Evolutionary conservation across 2,329 filamentous ascomycete genomes (phyloP), one percentile per base, ranked within the genome.

Genomic region (Colletotrichum sp.): DNA sequence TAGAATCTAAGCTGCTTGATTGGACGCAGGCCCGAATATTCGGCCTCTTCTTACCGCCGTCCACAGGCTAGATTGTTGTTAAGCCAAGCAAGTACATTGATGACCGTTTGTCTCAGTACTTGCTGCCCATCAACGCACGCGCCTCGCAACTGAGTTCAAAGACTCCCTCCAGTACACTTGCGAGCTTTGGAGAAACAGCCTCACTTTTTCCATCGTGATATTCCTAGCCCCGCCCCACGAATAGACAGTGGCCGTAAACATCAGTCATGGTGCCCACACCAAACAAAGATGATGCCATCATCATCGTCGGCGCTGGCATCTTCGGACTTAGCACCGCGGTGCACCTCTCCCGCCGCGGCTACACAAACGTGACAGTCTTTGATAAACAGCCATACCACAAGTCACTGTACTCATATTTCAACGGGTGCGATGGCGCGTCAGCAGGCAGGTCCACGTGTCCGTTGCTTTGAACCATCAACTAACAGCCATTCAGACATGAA

Each of bases 341-440:
- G 22, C 78, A 82, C 58, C 77, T 83, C 56, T 75, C 78, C 3
- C 80, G 82, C 64, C 79, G 85, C 13, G 89, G 88, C 5, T 90
- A 89, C 78, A 82, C 25, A 8, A 83, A 87, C 74, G 82, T 90
- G 30, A 89, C 84, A 10, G 84, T 90, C 13, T 83, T 90, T 39
- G 89, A 91, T 78, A 84, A 84, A 76, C 86, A 89, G 77, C 81
- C 85, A 22, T 82, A 88, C 39, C 82, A 86, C 15, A 70, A 84
- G 39, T 81, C 81, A 1, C 79, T 79, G 0, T 89, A 89, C 67
- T 84, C 85, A 8, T 86, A 86, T 69, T 76, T 81, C 2, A 74
- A 80, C 1, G 88, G 87, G 27, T 84, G 84, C 65, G 86, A 88
- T 78, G 83, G 82, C 3, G 87, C 87, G 0, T 88, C 86, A 6